phyloP scores from a whole-genome alignment of 2,329 filamentous ascomycete species.

The Phialophora macrospora region DNA sequence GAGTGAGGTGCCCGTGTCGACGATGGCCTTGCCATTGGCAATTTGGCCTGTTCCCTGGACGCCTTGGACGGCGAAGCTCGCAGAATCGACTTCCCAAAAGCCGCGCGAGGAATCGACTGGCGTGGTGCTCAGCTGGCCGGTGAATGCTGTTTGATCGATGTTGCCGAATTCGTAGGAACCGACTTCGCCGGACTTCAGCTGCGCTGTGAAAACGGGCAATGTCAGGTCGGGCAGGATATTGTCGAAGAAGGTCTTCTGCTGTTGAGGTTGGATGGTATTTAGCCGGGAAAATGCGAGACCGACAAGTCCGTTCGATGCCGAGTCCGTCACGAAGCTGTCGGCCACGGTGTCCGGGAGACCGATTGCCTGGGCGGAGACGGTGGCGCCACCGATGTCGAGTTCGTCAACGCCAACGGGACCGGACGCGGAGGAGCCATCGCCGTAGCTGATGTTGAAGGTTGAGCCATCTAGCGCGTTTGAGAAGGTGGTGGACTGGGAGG shows the following conservation, averaged over 20 bases:
- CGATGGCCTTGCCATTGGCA: constrained; percentile 56
- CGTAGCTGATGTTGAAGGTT: constrained; percentile 70
- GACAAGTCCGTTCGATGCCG: constrained; percentile 69
- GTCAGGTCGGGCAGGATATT: constrained; percentile 67
- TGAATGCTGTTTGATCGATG: constrained; percentile 68
- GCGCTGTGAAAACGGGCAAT: constrained; percentile 72
- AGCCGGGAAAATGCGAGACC: constrained; percentile 69
- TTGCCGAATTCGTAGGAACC: constrained; percentile 76
- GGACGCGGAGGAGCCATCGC: constrained; percentile 66
- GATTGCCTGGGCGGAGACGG: constrained; percentile 66
- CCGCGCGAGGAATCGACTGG: constrained; percentile 65
- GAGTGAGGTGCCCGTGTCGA: constrained; percentile 72
- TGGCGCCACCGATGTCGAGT: constrained; percentile 69
- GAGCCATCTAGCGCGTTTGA: constrained; percentile 52
- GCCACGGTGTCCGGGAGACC: constrained; percentile 68
- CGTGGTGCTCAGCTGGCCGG: constrained; percentile 65
- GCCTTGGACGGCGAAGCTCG: constrained; percentile 60
- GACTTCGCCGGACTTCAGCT: constrained; percentile 63
- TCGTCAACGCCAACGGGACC: constrained; percentile 70
- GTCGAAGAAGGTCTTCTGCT: constrained; percentile 75
- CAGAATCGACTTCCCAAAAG: constrained; percentile 71
- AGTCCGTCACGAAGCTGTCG: constrained; percentile 62
- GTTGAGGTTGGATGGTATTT: constrained; percentile 67
- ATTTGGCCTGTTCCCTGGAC: constrained; percentile 43
- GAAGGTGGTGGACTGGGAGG: constrained; percentile 58